These are phyloP conservation scores for Coemansia sp. DNA, from an alignment of 371 early-diverging fungal species.

Conservation along the genomic window DNA sequence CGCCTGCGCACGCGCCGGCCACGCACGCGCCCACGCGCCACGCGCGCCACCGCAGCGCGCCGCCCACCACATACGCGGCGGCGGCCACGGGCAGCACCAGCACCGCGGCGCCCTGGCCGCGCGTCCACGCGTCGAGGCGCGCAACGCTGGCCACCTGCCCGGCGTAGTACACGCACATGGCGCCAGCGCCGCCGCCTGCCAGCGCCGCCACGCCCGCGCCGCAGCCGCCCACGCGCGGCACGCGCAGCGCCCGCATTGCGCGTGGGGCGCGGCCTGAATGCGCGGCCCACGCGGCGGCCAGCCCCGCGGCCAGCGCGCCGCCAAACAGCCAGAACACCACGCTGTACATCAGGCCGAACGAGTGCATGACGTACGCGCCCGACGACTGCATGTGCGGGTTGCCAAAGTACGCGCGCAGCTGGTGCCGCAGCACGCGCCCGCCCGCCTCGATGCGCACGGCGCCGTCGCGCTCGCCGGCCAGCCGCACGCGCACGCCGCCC, in stretches of 20 bases:
- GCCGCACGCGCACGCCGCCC: slow-evolving; percentile 13
- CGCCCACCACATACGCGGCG: slow-evolving; percentile 12
- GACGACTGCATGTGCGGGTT: slow-evolving; percentile 47
- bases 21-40: slow-evolving; percentile 2
- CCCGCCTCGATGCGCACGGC: slow-evolving; percentile 14
- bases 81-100: slow-evolving; percentile 11
- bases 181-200: slow-evolving; percentile 9
- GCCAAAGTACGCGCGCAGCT: slow-evolving; percentile 44
- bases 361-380: slow-evolving; percentile 51
- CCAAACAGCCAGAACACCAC: slow-evolving; percentile 37
- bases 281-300: neutral
- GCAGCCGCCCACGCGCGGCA: neutral
- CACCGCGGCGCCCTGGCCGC: slow-evolving; percentile 8
- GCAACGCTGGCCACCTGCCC: slow-evolving; percentile 17
- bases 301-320: slow-evolving; percentile 25
- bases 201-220: neutral
- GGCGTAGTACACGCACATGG: slow-evolving; percentile 13
- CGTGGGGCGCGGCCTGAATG: neutral
- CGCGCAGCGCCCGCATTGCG: neutral
- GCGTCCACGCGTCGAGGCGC: slow-evolving; percentile 25
- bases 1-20: slow-evolving; percentile 8
- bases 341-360: slow-evolving; percentile 48
- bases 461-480: slow-evolving; percentile 4
- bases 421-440: slow-evolving; percentile 18
- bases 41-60: slow-evolving; percentile 15